Base-by-base conservation (phyloP, 176 grass and related monocot species). In the Phyllostachys edulis region DNA sequence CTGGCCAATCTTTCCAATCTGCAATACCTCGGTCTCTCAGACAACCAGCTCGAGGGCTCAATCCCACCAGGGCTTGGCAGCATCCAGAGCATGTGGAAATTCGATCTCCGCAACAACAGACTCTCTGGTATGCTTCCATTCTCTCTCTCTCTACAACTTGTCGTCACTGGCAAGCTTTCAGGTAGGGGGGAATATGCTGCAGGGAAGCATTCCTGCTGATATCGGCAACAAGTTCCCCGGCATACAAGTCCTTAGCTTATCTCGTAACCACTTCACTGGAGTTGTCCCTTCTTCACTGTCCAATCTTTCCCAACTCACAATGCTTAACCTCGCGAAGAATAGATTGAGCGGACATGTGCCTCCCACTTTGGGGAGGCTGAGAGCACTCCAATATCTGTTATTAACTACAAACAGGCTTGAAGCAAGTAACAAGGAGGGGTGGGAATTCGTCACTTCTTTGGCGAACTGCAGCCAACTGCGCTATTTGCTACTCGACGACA, bases 391-490 rank as follows among this genome's bases (percentile, higher is more conserved):
- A 14, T 0, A 3, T 0, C 45, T 84, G 14, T 0, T 21, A 14
- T 18, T 75, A 37, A 0, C 0, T 36, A 1, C 0, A 0, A 85
- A 59, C 8, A 34, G 3, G 0, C 51, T 77, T 36, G 83, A 85
- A 60, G 83, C 26, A 23, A 36, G 59, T 17, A 9, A 69, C 51
- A 77, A 46, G 4, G 37, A 77, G 2, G 50, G 83, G 4, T 85
- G 83, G 83, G 83, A 85, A 60, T 85, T 85, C 38, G 18, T 85
- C 50, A 24, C 21, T 36, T 77, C 83, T 40, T 11, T 77, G 24
- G 50, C 24, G 32, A 85, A 85, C 63, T 52, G 81, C 59, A 83
- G 20, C 59, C 26, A 51, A 5, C 70, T 64, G 14, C 21, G 0
- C 20, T 0, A 6, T 17, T 52, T 84, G 13, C 0, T 0, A 9